Conservation (phyloP, 176 grass and related monocot species). For the Paspalum vaginatum region DNA sequence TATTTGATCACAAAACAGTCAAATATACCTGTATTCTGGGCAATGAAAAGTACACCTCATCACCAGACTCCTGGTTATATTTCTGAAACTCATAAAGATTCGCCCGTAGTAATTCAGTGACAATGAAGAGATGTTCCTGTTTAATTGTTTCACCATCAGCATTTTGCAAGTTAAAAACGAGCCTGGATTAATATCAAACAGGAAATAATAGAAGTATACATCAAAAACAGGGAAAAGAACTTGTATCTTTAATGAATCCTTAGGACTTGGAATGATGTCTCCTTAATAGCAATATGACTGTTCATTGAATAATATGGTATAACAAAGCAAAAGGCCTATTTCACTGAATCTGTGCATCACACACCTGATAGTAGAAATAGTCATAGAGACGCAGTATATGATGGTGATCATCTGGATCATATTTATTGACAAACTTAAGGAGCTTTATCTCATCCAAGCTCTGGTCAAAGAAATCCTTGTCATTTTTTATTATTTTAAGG, state of each 20-base stretch:
- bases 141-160: constrained; percentile 35
- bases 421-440: constrained; percentile 94
- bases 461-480: constrained; percentile 99
- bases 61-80: constrained; percentile 88
- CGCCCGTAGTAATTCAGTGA: constrained; percentile 85
- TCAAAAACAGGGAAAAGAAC: neutral
- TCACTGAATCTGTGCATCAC: constrained; percentile 25
- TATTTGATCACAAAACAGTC: constrained; percentile 24
- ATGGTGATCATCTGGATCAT: constrained; percentile 84
- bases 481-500: constrained; percentile 98
- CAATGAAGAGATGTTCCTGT: constrained; percentile 99
- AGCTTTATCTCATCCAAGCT: constrained; percentile 99
- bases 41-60: constrained; percentile 80
- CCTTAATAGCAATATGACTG: constrained; percentile 8
- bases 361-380: constrained; percentile 96
- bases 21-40: constrained; percentile 88
- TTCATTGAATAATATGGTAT: constrained; percentile 14
- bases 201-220: constrained; percentile 18
- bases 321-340: constrained; percentile 20
- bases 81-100: constrained; percentile 99
- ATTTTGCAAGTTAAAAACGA: constrained; percentile 28
- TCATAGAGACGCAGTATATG: constrained; percentile 90
- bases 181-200: constrained; percentile 22
- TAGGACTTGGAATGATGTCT: constrained; percentile 2
- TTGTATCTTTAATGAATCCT: constrained; percentile 11